These are phyloP conservation scores for Diutina catenulata DNA, from an alignment of 1,139 yeast species.

Conservation along the genomic window DNA sequence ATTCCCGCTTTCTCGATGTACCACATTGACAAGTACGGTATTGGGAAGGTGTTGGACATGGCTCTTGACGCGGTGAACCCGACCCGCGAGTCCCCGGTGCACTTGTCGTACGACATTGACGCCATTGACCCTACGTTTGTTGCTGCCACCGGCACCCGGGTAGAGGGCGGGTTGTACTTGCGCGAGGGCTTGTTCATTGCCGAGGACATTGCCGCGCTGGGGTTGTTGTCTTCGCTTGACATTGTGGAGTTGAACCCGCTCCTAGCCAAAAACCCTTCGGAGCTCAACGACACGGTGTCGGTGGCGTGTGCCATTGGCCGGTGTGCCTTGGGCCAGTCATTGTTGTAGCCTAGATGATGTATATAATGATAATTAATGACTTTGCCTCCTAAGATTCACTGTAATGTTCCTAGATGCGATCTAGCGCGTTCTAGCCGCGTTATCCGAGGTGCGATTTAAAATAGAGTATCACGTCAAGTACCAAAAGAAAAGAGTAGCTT, in stretches of 20 bases:
- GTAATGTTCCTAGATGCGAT: not conserved
- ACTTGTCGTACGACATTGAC: constrained; percentile 90
- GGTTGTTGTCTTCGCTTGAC: constrained; percentile 76
- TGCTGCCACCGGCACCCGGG: constrained; percentile 97
- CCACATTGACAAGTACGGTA: constrained; percentile 90
- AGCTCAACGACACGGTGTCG: constrained; percentile 73
- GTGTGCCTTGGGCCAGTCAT: constrained; percentile 89
- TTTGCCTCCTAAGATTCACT: too few relatives aligned
- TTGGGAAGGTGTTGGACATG: constrained; percentile 84
- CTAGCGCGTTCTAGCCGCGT: not conserved
- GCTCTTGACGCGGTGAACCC: constrained; percentile 77
- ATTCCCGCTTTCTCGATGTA: constrained; percentile 92
- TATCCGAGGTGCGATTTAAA: not conserved
- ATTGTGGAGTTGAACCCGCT: constrained; percentile 91
- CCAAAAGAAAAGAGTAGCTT: too few relatives aligned
- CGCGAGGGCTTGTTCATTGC: constrained; percentile 91
- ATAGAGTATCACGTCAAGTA: not conserved
- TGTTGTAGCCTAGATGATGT: too few relatives aligned
- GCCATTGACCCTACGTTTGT: constrained; percentile 92
- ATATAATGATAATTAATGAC: too few relatives aligned
- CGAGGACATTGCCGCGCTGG: constrained; percentile 85
- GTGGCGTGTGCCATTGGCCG: constrained; percentile 88
- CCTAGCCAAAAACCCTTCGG: constrained; percentile 68
- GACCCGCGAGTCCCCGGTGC: constrained; percentile 63
- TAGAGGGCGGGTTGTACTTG: constrained; percentile 87